A percentile compares a stretch with the other conserved stretches of the same genome.
These are phyloP conservation scores for Sonneratia caseolaris DNA, from an alignment of 345 rosid species.

Conservation along the genomic window DNA sequence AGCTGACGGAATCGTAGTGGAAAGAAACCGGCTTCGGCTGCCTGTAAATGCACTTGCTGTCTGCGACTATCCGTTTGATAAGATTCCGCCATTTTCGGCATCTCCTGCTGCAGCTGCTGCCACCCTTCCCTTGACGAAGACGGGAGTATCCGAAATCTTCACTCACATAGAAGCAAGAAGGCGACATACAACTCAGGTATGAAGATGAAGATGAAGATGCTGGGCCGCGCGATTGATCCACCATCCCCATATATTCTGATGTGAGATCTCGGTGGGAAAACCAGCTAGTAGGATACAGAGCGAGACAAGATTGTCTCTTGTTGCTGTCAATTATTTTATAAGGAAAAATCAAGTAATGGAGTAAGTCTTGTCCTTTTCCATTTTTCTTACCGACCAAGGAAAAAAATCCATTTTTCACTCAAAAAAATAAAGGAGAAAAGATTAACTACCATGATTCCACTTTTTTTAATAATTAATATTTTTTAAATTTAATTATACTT, in stretches of 20 bases:
- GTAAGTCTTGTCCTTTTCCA: too few relatives aligned
- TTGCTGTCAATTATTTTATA: too few relatives aligned
- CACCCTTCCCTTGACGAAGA: conserved; percentile 10
- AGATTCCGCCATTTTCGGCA: conserved; percentile 36
- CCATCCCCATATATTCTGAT: background rate
- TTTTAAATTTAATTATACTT: too few relatives aligned
- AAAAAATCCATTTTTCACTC: too few relatives aligned
- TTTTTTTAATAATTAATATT: too few relatives aligned
- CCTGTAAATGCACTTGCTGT: conserved; percentile 29
- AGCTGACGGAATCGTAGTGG: conserved; percentile 72
- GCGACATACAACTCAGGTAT: conserved; percentile 34
- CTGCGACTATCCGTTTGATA: conserved; percentile 34
- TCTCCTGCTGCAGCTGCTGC: conserved; percentile 13
- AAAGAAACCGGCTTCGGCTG: conserved; percentile 40
- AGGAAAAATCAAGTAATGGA: too few relatives aligned
- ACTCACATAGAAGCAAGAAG: conserved; percentile 21
- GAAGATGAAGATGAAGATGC: conserved; percentile 9
- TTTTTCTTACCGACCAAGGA: too few relatives aligned
- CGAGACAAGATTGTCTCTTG: too few relatives aligned
- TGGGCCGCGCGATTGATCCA: background rate
- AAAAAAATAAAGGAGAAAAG: too few relatives aligned
- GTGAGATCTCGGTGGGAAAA: background rate
- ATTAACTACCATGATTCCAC: too few relatives aligned
- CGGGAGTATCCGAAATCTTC: conserved; percentile 41
- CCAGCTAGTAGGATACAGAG: too few relatives aligned